Percentiles rank a stretch among this genome's conserved stretches.
Evolutionary conservation across 2,329 filamentous ascomycete species (phyloP).

Genomic region (Leptoxyphium fumago): DNA sequence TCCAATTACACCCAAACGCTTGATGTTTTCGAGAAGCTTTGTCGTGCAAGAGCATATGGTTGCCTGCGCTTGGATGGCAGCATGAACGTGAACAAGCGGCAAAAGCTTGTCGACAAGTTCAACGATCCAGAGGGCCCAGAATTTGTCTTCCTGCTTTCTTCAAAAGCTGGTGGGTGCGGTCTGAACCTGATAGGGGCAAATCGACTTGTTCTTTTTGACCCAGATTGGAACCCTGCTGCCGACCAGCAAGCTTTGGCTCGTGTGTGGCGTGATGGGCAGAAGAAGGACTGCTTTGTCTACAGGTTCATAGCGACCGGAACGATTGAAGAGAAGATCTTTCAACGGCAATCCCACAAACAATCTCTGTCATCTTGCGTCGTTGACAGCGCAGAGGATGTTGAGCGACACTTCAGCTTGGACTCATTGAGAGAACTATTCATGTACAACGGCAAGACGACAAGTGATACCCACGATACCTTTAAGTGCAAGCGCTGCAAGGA

Average conservation of each 20-base stretch:
- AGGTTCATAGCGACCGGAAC: constrained; percentile 97
- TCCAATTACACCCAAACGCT: constrained; percentile 96
- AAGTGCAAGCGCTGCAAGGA: constrained; percentile 86
- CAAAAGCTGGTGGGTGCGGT: constrained; percentile 91
- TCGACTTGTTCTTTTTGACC: constrained; percentile 87
- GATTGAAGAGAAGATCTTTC: constrained; percentile 98
- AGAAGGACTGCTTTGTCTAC: constrained; percentile 98
- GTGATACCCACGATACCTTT: constrained; percentile 96
- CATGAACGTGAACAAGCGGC: constrained; percentile 94
- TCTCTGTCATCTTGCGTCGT: constrained; percentile 92
- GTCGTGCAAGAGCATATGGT: constrained; percentile 71
- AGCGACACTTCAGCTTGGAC: constrained; percentile 88
- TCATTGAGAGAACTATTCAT: constrained; percentile 87
- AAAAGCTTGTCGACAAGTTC: constrained; percentile 95
- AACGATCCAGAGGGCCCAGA: constrained; percentile 83
- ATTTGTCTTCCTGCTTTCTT: constrained; percentile 90
- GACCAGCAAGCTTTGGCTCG: constrained; percentile 94
- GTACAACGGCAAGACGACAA: constrained; percentile 69
- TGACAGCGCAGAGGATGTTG: constrained; percentile 90
- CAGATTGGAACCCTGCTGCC: constrained; percentile 88
- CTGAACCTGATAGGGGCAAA: constrained; percentile 93
- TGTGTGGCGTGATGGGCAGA: constrained; percentile 97
- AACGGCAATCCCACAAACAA: constrained; percentile 96
- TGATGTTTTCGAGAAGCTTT: constrained; percentile 85
- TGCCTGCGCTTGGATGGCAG: constrained; percentile 82